These are phyloP conservation scores for Fraxinus sp. DNA, from an alignment of 305 asterid genomes.

Conservation along the genomic window DNA sequence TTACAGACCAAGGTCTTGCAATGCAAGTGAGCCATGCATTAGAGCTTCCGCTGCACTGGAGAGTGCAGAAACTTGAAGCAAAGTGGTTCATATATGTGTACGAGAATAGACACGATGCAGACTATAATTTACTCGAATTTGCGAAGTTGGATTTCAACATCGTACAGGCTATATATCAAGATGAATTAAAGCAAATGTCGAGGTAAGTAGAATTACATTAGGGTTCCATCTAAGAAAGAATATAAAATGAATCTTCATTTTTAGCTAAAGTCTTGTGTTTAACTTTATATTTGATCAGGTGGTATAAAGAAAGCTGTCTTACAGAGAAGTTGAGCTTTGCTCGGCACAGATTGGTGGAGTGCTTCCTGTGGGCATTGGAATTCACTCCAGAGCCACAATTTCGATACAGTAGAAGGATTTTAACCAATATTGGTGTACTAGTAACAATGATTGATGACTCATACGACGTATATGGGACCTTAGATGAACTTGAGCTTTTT, in stretches of 20 bases:
- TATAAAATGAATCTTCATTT: neutral
- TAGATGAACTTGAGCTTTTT: slow-evolving; percentile 51
- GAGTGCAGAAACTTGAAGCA: slow-evolving; percentile 58
- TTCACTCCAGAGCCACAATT: slow-evolving; percentile 36
- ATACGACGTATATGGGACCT: slow-evolving; percentile 51
- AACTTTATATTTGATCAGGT: slow-evolving; percentile 24
- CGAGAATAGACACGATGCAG: slow-evolving; percentile 14
- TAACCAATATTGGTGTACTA: slow-evolving; percentile 32
- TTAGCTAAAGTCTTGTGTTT: neutral
- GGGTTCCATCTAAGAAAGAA: neutral
- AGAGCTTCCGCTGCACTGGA: slow-evolving; percentile 72
- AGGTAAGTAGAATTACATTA: slow-evolving; percentile 27
- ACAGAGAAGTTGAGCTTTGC: slow-evolving; percentile 44
- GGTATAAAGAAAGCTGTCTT: slow-evolving; percentile 44
- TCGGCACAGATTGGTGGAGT: slow-evolving; percentile 56
- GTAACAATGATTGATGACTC: slow-evolving; percentile 45
- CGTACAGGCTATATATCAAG: slow-evolving; percentile 50
- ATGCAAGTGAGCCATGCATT: slow-evolving; percentile 44
- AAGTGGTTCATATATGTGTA: slow-evolving; percentile 51
- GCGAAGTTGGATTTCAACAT: slow-evolving; percentile 59
- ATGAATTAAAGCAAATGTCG: slow-evolving; percentile 54
- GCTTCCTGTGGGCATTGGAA: slow-evolving; percentile 56
- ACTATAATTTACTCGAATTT: slow-evolving; percentile 33
- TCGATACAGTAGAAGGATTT: slow-evolving; percentile 35
- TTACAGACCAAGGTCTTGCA: slow-evolving; percentile 18